Conservation (phyloP, 352 stramenopile species). For the Globisporangium viniferum region DNA sequence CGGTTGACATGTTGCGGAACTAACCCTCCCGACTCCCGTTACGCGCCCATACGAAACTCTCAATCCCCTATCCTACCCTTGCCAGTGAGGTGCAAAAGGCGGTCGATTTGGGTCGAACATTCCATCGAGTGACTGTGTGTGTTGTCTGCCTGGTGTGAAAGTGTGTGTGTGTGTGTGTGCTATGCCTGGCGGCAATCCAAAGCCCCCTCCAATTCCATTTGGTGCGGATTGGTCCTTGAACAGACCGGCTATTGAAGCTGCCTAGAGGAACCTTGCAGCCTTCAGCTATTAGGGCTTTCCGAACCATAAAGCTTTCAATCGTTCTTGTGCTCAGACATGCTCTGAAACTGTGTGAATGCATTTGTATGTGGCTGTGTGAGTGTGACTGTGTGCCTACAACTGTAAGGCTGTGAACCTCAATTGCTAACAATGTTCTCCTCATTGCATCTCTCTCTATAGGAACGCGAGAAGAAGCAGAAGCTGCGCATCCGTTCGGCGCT, state of each 20-base stretch:
- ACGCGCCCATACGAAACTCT: constrained; percentile 67
- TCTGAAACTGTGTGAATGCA: constrained; percentile 8
- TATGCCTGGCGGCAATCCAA: constrained; percentile 74
- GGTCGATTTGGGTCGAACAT: constrained; percentile 80
- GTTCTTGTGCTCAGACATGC: constrained; percentile 90
- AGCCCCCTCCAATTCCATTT: constrained; percentile 79
- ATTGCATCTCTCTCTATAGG: constrained; percentile 29
- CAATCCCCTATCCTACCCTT: constrained; percentile 55
- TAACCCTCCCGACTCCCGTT: constrained; percentile 91
- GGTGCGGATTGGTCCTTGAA: constrained; percentile 88
- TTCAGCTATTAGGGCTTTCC: constrained; percentile 86
- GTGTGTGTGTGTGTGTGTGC: constrained; percentile 15
- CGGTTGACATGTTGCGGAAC: constrained; percentile 82
- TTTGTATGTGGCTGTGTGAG: constrained; percentile 23
- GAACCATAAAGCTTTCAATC: constrained; percentile 73
- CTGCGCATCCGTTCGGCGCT: constrained; percentile 74
- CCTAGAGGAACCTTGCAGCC: constrained; percentile 81
- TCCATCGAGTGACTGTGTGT: constrained; percentile 13
- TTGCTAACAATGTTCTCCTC: constrained; percentile 13
- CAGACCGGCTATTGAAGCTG: constrained; percentile 91
- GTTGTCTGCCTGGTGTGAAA: neutral
- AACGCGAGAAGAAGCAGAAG: constrained; percentile 85
- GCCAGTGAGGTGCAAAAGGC: constrained; percentile 40
- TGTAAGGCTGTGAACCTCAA: neutral
- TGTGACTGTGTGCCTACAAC: constrained; percentile 13